Percentiles rank a stretch among this genome's conserved stretches.
Evolutionary conservation across 2,329 filamentous ascomycete species (phyloP).

Genomic region (Xylariales sp.): DNA sequence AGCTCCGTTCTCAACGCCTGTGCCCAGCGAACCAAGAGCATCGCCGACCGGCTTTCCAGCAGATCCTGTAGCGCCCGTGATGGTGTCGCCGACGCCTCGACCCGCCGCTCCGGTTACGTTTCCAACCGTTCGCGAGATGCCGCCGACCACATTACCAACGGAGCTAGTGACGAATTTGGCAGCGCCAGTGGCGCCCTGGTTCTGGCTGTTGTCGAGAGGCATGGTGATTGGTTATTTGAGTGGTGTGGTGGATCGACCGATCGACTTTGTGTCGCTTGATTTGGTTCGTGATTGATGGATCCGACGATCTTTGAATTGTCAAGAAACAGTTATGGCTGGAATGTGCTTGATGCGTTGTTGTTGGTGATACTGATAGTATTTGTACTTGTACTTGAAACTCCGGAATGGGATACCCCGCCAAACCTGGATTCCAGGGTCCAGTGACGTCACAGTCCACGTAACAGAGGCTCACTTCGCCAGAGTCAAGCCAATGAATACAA

Average conservation of each 20-base stretch:
- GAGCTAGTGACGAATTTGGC: conserved; percentile 31
- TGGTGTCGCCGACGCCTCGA: conserved; percentile 40
- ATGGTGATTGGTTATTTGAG: conserved; percentile 14
- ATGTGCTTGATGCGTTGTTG: no score
- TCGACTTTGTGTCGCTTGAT: no score
- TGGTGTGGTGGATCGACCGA: neutral
- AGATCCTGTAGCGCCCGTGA: conserved; percentile 39
- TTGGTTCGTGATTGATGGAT: no score
- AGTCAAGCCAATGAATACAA: no score
- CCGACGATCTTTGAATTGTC: no score
- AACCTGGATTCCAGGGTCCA: no score
- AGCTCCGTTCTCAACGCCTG: conserved; percentile 38
- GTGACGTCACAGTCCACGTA: no score
- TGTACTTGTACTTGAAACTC: no score
- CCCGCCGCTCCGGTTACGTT: conserved; percentile 34
- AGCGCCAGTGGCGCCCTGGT: conserved; percentile 26
- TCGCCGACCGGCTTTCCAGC: conserved; percentile 44
- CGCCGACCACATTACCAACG: conserved; percentile 25
- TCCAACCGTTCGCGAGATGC: conserved; percentile 26
- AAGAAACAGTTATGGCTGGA: no score
- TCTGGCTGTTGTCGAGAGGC: conserved; percentile 24
- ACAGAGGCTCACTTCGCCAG: no score
- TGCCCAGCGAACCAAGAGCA: conserved; percentile 36
- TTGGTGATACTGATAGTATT: no score
- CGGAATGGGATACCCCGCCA: no score